Evolutionary conservation across 2,329 filamentous ascomycete genomes (phyloP).

Genomic region (Penicillium sclerotigenum): DNA sequence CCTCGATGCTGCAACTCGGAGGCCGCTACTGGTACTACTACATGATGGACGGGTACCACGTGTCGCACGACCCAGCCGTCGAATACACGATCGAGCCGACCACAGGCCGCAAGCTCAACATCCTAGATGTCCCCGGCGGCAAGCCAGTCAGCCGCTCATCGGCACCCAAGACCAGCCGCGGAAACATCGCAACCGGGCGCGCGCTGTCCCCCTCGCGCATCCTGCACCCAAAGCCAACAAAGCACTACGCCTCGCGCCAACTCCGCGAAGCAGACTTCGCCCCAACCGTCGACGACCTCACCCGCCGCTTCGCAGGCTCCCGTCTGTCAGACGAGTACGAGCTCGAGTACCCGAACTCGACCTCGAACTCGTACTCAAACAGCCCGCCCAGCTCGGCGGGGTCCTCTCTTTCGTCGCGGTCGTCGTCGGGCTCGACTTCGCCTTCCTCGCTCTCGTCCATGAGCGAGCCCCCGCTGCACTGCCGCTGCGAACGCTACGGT

Average conservation of each 20-base stretch:
- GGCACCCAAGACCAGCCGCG: slow-evolving; percentile 38
- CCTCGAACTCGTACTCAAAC: slow-evolving; percentile 70
- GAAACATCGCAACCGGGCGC: slow-evolving; percentile 81
- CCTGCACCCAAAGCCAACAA: slow-evolving; percentile 82
- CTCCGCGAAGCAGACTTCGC: slow-evolving; percentile 82
- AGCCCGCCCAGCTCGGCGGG: slow-evolving; percentile 65
- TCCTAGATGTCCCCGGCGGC: slow-evolving; percentile 79
- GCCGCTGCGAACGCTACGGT: slow-evolving; percentile 93
- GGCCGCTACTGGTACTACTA: slow-evolving; percentile 99
- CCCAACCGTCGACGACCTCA: slow-evolving; percentile 74
- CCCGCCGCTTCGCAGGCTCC: slow-evolving; percentile 68
- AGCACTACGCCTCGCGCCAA: slow-evolving; percentile 80
- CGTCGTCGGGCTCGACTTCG: slow-evolving; percentile 54
- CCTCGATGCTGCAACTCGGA: slow-evolving; percentile 77
- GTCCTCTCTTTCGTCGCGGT: slow-evolving; percentile 72
- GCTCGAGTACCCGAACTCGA: too few relatives aligned
- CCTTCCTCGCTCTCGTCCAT: slow-evolving; percentile 62
- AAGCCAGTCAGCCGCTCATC: slow-evolving; percentile 38
- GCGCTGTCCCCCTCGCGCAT: slow-evolving; percentile 86
- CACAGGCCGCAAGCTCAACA: slow-evolving; percentile 94
- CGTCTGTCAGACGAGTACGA: slow-evolving; percentile 70
- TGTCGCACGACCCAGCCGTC: slow-evolving; percentile 91
- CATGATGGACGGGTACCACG: slow-evolving; percentile 98
- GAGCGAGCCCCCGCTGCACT: slow-evolving; percentile 61
- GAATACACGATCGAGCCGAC: slow-evolving; percentile 90